These are phyloP conservation scores for Thalassiosira exigua DNA, from an alignment of 352 stramenopile genomes.

Conservation along the genomic window DNA sequence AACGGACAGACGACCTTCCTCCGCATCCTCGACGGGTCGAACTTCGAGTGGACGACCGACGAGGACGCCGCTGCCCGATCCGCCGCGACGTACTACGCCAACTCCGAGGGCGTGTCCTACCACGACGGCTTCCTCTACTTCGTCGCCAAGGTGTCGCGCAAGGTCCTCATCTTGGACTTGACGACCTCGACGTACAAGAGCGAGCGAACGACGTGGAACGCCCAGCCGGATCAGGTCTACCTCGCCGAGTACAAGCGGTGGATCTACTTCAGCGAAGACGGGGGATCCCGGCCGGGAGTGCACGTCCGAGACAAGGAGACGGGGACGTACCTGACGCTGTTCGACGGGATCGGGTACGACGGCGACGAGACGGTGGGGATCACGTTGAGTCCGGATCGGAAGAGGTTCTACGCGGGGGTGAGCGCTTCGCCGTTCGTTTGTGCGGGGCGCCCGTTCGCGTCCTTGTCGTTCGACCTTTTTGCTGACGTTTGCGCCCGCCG, in stretches of 20 bases:
- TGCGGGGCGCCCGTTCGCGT: too few species aligned
- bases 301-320: neutral
- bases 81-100: conserved; percentile 39
- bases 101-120: conserved; percentile 49
- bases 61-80: conserved; percentile 15
- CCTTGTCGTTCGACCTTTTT: too few species aligned
- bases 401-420: conserved; percentile 45
- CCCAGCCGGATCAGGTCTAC: conserved; percentile 22
- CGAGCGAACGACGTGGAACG: neutral
- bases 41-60: conserved; percentile 47
- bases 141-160: conserved; percentile 25
- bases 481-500: too few species aligned
- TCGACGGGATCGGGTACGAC: conserved; percentile 44
- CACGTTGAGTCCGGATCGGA: conserved; percentile 63
- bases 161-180: conserved; percentile 49
- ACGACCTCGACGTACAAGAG: conserved; percentile 34
- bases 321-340: conserved; percentile 45
- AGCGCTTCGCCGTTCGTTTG: too few species aligned
- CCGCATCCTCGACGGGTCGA: conserved; percentile 9
- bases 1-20: conserved; percentile 17
- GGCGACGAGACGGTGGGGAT: conserved; percentile 63
- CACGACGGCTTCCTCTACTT: conserved; percentile 55
- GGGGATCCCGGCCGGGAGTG: neutral
- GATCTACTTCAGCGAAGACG: conserved; percentile 64
- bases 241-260: neutral